phyloP scores from a whole-genome alignment of 371 early-diverging fungal species.

The Mucor piriformis region DNA sequence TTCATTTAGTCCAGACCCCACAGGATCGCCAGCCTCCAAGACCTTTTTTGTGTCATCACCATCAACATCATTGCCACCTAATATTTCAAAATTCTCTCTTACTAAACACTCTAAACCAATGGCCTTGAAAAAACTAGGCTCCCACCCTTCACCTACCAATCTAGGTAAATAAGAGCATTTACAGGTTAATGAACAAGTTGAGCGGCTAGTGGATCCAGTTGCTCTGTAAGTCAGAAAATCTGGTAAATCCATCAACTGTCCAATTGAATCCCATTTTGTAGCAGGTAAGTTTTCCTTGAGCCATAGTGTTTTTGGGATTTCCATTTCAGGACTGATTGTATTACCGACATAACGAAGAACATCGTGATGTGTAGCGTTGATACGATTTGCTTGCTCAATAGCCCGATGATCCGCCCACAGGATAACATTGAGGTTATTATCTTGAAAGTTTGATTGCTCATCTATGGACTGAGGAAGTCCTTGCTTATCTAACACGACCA shows the following conservation, averaged over 20 bases:
- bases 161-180: constrained; percentile 69
- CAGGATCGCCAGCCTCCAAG: constrained; percentile 60
- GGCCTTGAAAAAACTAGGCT: constrained; percentile 54
- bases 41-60: constrained; percentile 23
- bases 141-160: constrained; percentile 57
- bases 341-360: constrained; percentile 70
- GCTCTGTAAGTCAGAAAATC: constrained; percentile 74
- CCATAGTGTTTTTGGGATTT: constrained; percentile 77
- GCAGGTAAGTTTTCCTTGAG: constrained; percentile 59
- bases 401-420: constrained; percentile 84
- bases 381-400: constrained; percentile 62
- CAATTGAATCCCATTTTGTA: constrained; percentile 52
- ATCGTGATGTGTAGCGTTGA: constrained; percentile 62
- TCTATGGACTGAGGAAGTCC: constrained; percentile 59
- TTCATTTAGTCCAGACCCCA: constrained; percentile 55
- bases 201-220: constrained; percentile 57
- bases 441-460: constrained; percentile 36
- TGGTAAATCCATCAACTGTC: constrained; percentile 73
- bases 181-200: constrained; percentile 70
- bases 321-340: constrained; percentile 74
- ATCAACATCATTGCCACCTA: constrained; percentile 52
- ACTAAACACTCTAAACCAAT: constrained; percentile 62
- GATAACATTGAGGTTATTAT: constrained; percentile 61
- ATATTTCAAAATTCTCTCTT: constrained; percentile 44
- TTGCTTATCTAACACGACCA: constrained; percentile 61